Evolutionary conservation across 176 grass and related monocot genomes (phyloP).

Genomic region (Otatea glauca): DNA sequence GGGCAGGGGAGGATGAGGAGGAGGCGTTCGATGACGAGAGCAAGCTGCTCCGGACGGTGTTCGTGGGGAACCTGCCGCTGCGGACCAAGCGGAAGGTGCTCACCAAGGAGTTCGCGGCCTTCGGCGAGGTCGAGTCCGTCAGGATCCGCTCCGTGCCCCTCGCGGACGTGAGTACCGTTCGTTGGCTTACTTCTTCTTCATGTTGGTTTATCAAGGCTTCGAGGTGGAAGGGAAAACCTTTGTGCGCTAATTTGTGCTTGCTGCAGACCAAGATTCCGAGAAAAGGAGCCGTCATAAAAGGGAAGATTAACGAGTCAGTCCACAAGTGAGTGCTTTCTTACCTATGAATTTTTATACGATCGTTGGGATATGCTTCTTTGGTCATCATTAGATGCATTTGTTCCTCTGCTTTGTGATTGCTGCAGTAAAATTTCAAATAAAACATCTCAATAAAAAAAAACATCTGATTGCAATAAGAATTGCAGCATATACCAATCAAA

Average conservation of each 20-base stretch:
- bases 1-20: slow-evolving; percentile 41
- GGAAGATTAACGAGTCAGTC: slow-evolving; percentile 71
- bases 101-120: slow-evolving; percentile 67
- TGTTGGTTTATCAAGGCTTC: background rate
- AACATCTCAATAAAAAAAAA: background rate
- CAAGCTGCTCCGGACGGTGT: slow-evolving; percentile 86
- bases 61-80: slow-evolving; percentile 92
- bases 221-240: background rate
- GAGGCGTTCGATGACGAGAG: slow-evolving; percentile 80
- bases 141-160: slow-evolving; percentile 92
- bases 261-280: slow-evolving; percentile 83
- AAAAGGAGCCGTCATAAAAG: slow-evolving; percentile 69
- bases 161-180: slow-evolving; percentile 63
- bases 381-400: background rate
- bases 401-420: background rate
- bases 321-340: slow-evolving; percentile 58
- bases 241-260: slow-evolving; percentile 2
- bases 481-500: background rate
- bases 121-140: slow-evolving; percentile 81
- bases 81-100: slow-evolving; percentile 71
- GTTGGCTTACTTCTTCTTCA: background rate
- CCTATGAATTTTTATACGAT: background rate
- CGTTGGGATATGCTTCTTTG: background rate
- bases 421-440: background rate
- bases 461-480: background rate